These are phyloP conservation scores for Phaseolus lunatus DNA, from an alignment of 306 rosid genomes.

Conservation along the genomic window DNA sequence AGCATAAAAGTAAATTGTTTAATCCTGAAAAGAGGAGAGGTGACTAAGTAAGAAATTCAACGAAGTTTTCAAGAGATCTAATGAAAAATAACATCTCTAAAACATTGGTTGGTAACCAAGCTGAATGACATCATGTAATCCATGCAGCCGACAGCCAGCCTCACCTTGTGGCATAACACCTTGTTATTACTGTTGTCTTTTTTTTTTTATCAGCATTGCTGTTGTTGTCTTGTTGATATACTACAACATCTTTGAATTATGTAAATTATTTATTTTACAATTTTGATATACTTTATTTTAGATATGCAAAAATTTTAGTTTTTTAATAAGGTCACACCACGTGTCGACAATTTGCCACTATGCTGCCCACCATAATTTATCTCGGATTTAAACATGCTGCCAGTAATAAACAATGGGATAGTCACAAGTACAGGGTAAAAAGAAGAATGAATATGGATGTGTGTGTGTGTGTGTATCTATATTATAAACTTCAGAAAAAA, in stretches of 20 bases:
- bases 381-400: neutral
- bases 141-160: neutral
- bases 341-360: neutral
- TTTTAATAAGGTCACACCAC: neutral
- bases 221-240: neutral
- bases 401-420: neutral
- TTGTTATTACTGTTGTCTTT: neutral
- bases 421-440: neutral
- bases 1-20: neutral
- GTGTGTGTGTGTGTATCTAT: too few species aligned
- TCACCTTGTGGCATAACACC: neutral
- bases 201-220: too few species aligned
- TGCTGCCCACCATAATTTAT: neutral
- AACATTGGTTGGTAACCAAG: neutral
- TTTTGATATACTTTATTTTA: neutral
- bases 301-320: neutral
- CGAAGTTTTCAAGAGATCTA: neutral
- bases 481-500: neutral
- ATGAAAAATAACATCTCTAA: neutral
- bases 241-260: slow-evolving; percentile 4
- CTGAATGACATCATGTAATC: neutral
- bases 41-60: neutral
- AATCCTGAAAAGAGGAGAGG: neutral
- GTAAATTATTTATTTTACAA: neutral
- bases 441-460: too few species aligned